Conservation (phyloP, 1,284 basidiomycete species). For the Inonotus hispidus region DNA sequence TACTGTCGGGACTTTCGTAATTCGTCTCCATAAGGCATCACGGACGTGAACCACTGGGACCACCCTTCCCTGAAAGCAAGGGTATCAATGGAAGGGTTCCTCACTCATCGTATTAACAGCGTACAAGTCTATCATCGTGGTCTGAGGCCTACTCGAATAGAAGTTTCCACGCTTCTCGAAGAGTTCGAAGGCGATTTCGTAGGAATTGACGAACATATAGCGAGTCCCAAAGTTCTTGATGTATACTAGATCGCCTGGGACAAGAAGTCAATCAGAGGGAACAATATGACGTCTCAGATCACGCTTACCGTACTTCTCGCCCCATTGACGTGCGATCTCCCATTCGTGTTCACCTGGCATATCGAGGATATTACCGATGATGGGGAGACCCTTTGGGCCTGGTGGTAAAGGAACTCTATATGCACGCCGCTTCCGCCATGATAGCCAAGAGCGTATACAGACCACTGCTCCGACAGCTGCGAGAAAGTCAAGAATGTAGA, state of each 20-base stretch:
- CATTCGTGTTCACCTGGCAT: slow-evolving; percentile 16
- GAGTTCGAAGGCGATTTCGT: slow-evolving; percentile 7
- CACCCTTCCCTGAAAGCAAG: slow-evolving; percentile 5
- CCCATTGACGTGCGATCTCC: slow-evolving; percentile 17
- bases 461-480: neutral
- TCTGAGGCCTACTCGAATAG: slow-evolving; percentile 12
- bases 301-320: slow-evolving; percentile 17
- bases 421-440: neutral
- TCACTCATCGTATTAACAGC: neutral
- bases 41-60: neutral
- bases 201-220: slow-evolving; percentile 10
- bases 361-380: slow-evolving; percentile 21
- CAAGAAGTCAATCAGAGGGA: neutral
- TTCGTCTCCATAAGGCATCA: slow-evolving; percentile 18
- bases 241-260: slow-evolving; percentile 9
- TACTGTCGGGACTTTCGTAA: slow-evolving; percentile 24
- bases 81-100: too few species aligned
- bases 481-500: neutral
- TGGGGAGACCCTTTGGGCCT: slow-evolving; percentile 19
- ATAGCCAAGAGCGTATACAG: neutral
- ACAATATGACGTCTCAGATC: neutral
- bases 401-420: slow-evolving; percentile 10
- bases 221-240: slow-evolving; percentile 9
- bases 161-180: slow-evolving; percentile 4
- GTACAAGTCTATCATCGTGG: slow-evolving; percentile 1